Evolutionary conservation across 2,329 filamentous ascomycete genomes (phyloP), one percentile per base, ranked within the genome.

Genomic region (Aspergillus ustus): DNA sequence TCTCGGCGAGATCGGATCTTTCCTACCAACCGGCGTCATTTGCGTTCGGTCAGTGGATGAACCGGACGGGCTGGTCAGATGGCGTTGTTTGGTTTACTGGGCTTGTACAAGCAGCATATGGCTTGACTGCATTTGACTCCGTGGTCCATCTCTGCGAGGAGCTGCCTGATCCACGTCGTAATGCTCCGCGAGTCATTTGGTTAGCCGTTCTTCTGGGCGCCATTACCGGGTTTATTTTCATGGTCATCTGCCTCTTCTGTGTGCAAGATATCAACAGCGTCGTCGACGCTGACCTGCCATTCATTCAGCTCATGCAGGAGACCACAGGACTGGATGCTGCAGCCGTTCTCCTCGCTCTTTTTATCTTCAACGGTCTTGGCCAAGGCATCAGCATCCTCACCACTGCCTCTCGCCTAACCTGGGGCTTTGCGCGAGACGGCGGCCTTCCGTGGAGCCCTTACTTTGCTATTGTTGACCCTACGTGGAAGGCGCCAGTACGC

Each of bases 111-210:
- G 81, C 83, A 1, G 84, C 84, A 0, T 87, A 86, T 58, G 84
- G 83, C 2, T 72, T 85, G 17, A 85, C 83, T 0, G 84, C 84
- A 1, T 86, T 87, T 63, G 85, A 87, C 66, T 82, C 84, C 0
- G 84, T 85, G 37, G 85, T 86, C 43, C 85, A 87, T 68, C 81
- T 87, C 77, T 81, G 84, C 2, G 84, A 87, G 64, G 84, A 86
- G 66, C 83, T 86, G 1, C 84, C 84, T 1, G 73, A 77, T 4
- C 84, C 84, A 1, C 73, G 83, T 31, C 80, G 73, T 40, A 85
- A 84, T 59, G 81, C 80, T 0, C 84, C 84, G 0, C 76, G 75
- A 17, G 79, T 83, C 3, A 85, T 86, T 63, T 85, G 80, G 75
- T 77, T 85, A 19, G 81, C 84, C 0, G 81, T 86, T 0, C 62